Base-by-base conservation (phyloP, 169 alveolate genomes). In the Plasmodium falciparum region DNA sequence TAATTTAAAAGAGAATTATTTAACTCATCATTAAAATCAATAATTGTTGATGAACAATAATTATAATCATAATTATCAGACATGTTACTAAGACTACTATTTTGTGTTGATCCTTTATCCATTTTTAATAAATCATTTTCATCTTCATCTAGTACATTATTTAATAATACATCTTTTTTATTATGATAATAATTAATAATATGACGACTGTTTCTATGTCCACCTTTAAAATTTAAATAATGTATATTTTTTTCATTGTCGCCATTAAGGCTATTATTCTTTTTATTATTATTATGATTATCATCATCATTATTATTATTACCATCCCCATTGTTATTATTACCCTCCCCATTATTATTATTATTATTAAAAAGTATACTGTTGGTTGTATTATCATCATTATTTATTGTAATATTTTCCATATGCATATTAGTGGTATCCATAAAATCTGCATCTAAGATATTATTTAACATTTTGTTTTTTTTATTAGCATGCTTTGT, bases 11-110 rank as follows among this genome's bases (percentile, higher is more conserved):
- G 70, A 24, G 76, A 78, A 15, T 26, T 29, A 29, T 65, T 78
- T 5, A 11, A 22, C 11, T 78, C 72, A 65, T 78, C 89, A 78
- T 78, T 63, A 15, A 49, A 66, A 49, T 78, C 89, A 24, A 65
- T 76, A 7, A 78, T 65, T 45, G 89, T 78, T 17, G 89, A 78
- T 1, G 89, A 49, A 12, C 78, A 49, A 2, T 65, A 78, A 45
- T 78, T 78, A 43, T 33, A 65, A 47, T 65, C 75, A 39, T 26
- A 33, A 20, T 33, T 22, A 24, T 65, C 89, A 9, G 89, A 66
- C 6, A 24, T 76, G 2, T 56, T 54, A 9, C 52, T 69, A 26
- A 67, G 29, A 45, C 89, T 78, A 59, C 89, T 78, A n/a, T 43
- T 66, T 50, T 78, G 73, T 17, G 66, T 61, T 17, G 74, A 59